Conservation (phyloP, 768 basidiomycete genomes). For the Roridomyces roridus region DNA sequence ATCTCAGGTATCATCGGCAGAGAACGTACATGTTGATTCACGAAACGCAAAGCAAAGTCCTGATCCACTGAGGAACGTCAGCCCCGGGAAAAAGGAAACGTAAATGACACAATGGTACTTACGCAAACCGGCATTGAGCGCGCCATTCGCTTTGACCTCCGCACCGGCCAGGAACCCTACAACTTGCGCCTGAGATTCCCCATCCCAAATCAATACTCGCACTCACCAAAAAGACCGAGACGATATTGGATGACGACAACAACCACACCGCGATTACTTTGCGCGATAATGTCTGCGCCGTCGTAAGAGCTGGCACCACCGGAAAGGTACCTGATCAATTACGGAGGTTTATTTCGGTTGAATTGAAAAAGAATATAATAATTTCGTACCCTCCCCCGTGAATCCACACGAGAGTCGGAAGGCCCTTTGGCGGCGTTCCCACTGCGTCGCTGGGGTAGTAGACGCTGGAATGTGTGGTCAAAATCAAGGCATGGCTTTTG, state of each 20-base stretch:
- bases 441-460: slow-evolving; percentile 39
- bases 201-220: no score
- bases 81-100: neutral
- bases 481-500: neutral
- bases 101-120: slow-evolving; percentile 4
- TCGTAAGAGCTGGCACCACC: slow-evolving; percentile 35
- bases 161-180: slow-evolving; percentile 38
- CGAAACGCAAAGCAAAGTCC: slow-evolving; percentile 38
- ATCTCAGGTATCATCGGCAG: no score
- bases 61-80: slow-evolving; percentile 41
- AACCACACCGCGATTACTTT: slow-evolving; percentile 41
- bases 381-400: slow-evolving; percentile 39
- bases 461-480: slow-evolving; percentile 33
- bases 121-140: slow-evolving; percentile 37
- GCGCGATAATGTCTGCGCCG: slow-evolving; percentile 43
- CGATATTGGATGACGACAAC: slow-evolving; percentile 50
- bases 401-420: slow-evolving; percentile 52
- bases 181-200: no score
- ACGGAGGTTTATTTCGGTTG: no score
- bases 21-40: slow-evolving; percentile 35
- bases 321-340: slow-evolving; percentile 38
- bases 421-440: slow-evolving; percentile 22
- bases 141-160: slow-evolving; percentile 33
- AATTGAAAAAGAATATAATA: neutral
- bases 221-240: slow-evolving; percentile 40